Base-by-base conservation (phyloP, 192 early-diverging fungal species). In the Kappamyces sp. region DNA sequence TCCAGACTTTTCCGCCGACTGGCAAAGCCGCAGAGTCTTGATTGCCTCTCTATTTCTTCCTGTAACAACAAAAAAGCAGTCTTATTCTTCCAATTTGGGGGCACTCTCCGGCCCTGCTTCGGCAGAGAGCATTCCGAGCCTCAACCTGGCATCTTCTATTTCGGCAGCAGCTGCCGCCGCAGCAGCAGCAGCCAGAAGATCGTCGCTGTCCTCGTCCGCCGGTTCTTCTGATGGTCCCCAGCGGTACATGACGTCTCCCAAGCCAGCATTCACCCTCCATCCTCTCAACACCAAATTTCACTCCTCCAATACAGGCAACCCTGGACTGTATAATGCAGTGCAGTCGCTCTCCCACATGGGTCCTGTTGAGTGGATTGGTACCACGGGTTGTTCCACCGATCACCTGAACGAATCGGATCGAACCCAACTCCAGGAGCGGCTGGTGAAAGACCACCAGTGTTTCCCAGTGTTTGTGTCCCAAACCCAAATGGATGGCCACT, bases 301-400 rank as follows among this genome's bases (percentile, higher is more conserved):
- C 57, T 78, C 84, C 34, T 82, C 85, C 32, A 86, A 69, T 13
- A 66, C 85, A 7, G 94, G 94, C 40, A 97, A 97, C 72, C 91
- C 92, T 77, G 93, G 94, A n/a, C 78, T 97, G 47, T 87, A 92
- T 51, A 97, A 97, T 62, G 90, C 93, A 0, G 80, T 97, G 51
- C 86, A 87, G 12, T 79, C 89, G 33, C 40, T 35, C 4, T 8
- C 47, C 3, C 49, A 40, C 40, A 58, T 74, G 54, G 3, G n/a
- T 3, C 23, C 60, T 10, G 51, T 42, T 3, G 9, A 76, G 31
- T 78, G 73, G 73, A 54, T 78, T 43, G 76, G 76, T 4, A 86
- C 88, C 3, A 64, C 92, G 51, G 91, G 89, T 15, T 84, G 85
- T 63, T 73, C 81, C 2, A 91, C 88, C 0, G 86, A 93, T 4